Evolutionary conservation across 108 stramenopile species (phyloP).

Genomic region (Cylindrotheca closterium): DNA sequence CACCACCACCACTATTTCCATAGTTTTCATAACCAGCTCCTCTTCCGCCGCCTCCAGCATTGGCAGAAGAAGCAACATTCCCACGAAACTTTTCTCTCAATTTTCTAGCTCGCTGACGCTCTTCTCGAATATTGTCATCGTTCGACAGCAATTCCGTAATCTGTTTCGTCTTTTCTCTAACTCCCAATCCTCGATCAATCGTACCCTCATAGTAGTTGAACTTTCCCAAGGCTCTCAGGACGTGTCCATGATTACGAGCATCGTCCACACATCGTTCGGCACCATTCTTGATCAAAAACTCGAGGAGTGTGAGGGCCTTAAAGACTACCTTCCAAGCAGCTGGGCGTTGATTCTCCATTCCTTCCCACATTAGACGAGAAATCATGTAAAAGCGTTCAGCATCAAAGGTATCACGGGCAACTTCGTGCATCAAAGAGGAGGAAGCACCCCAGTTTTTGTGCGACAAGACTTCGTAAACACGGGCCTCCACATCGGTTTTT

Average conservation of each 20-base stretch:
- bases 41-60: conserved; percentile 41
- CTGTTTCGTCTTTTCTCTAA: conserved; percentile 94
- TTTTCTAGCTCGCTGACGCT: conserved; percentile 86
- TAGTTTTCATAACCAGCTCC: conserved; percentile 77
- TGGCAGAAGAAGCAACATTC: conserved; percentile 30
- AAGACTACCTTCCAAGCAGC: conserved; percentile 90
- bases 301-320: conserved; percentile 89
- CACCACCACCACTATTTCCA: conserved; percentile 43
- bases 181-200: conserved; percentile 84
- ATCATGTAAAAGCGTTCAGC: conserved; percentile 78
- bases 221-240: conserved; percentile 70
- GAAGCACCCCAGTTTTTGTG: conserved; percentile 99
- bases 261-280: conserved; percentile 95
- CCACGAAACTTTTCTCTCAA: conserved; percentile 82
- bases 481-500: conserved; percentile 91
- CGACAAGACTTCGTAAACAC: conserved; percentile 95
- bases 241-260: conserved; percentile 86
- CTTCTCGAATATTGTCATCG: conserved; percentile 93
- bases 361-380: conserved; percentile 83
- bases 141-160: conserved; percentile 85
- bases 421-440: conserved; percentile 92
- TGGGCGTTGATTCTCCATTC: conserved; percentile 81
- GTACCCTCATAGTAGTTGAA: conserved; percentile 98
- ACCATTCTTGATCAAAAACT: conserved; percentile 96
- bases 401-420: conserved; percentile 93